A percentile compares a stretch with the other conserved stretches of the same genome.
Evolutionary conservation across 306 rosid species (phyloP).

Genomic region (Medicago arabica): DNA sequence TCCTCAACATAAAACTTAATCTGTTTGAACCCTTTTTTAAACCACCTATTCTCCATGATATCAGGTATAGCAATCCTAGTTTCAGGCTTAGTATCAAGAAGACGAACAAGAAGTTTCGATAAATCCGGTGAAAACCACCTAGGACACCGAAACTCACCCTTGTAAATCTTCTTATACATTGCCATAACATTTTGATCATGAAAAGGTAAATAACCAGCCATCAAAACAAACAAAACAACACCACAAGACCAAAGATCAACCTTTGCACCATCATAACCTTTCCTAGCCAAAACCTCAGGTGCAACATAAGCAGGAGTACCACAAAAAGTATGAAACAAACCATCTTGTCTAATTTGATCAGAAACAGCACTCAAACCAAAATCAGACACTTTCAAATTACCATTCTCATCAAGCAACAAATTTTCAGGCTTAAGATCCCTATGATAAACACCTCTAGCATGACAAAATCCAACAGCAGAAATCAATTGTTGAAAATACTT

Average conservation of each 20-base stretch:
- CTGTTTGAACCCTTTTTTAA: slow-evolving; percentile 85
- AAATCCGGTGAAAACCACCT: slow-evolving; percentile 88
- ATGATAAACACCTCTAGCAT: slow-evolving; percentile 87
- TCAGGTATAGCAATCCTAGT: slow-evolving; percentile 76
- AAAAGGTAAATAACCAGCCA: slow-evolving; percentile 93
- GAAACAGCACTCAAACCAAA: slow-evolving; percentile 89
- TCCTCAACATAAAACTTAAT: slow-evolving; percentile 88
- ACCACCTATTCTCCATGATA: slow-evolving; percentile 90
- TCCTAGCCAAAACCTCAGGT: slow-evolving; percentile 82
- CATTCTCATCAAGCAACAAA: slow-evolving; percentile 74
- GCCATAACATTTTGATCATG: slow-evolving; percentile 92
- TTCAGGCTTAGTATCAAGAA: slow-evolving; percentile 75
- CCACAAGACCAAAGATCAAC: slow-evolving; percentile 98
- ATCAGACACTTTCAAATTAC: slow-evolving; percentile 84
- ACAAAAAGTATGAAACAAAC: slow-evolving; percentile 88
- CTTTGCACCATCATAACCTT: slow-evolving; percentile 86
- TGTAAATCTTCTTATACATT: slow-evolving; percentile 89
- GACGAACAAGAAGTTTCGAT: slow-evolving; percentile 51
- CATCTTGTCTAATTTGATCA: slow-evolving; percentile 88
- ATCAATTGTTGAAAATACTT: slow-evolving; percentile 84
- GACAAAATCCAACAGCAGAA: slow-evolving; percentile 89
- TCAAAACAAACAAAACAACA: slow-evolving; percentile 77
- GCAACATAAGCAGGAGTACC: slow-evolving; percentile 98
- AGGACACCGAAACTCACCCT: slow-evolving; percentile 83
- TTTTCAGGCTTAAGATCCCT: slow-evolving; percentile 93